Percentiles rank a stretch among this genome's conserved stretches.
Conservation (phyloP, 805 yeast genomes). For the Wickerhamiella azyma region DNA sequence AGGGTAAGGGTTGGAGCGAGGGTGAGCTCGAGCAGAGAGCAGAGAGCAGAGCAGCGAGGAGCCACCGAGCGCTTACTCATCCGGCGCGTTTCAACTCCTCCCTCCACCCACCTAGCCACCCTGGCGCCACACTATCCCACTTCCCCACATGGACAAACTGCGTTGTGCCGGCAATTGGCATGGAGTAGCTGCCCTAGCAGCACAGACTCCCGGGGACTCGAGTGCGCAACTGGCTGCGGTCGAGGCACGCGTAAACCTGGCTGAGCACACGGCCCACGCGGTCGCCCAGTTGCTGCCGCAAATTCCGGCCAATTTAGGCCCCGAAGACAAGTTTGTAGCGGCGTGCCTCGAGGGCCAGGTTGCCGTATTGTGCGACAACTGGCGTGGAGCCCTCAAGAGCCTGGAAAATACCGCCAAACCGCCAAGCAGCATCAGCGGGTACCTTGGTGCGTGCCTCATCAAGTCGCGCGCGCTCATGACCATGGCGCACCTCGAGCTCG, state of each 20-base stretch:
- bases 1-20: too few species aligned
- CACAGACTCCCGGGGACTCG: not conserved
- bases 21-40: too few species aligned
- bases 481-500: conserved; percentile 1
- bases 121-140: not conserved
- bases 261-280: not conserved
- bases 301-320: not conserved
- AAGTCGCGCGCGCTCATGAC: conserved; percentile 8
- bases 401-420: not conserved
- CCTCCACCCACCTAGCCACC: not conserved
- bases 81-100: not conserved
- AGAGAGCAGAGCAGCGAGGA: too few species aligned
- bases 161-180: conserved; percentile 4
- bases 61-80: not conserved
- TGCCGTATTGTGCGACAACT: not conserved
- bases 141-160: conserved; percentile 2
- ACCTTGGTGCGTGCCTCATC: conserved; percentile 8
- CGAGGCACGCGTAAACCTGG: conserved; percentile 1
- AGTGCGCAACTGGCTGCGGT: not conserved
- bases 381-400: not conserved
- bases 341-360: conserved; percentile 4
- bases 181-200: not conserved
- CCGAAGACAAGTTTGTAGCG: not conserved
- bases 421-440: not conserved
- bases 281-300: not conserved